phyloP scores from a whole-genome alignment of 345 rosid species.

The Salix suchowensis region DNA sequence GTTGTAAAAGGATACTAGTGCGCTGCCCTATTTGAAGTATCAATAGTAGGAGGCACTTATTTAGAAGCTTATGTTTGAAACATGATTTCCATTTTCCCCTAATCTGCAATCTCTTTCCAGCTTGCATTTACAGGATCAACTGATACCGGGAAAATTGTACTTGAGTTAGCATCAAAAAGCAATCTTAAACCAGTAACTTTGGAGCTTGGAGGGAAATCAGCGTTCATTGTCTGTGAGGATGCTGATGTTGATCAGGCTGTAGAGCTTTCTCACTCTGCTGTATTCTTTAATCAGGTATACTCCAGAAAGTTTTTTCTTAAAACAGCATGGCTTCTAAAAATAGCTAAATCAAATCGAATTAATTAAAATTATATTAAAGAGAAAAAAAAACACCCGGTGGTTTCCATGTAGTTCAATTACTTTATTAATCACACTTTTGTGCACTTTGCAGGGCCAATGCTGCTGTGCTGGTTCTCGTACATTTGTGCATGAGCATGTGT shows the following conservation, averaged over 20 bases:
- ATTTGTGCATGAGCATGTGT: slow-evolving; percentile 71
- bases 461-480: slow-evolving; percentile 97
- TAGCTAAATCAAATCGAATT: too few relatives aligned
- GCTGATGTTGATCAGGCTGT: slow-evolving; percentile 88
- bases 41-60: neutral
- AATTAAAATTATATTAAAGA: too few relatives aligned
- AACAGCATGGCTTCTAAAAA: too few relatives aligned
- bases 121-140: slow-evolving; percentile 96
- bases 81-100: neutral
- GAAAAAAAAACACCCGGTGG: neutral
- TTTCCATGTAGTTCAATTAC: neutral
- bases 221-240: slow-evolving; percentile 90
- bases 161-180: slow-evolving; percentile 68
- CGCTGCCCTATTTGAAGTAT: neutral
- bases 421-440: slow-evolving; percentile 1
- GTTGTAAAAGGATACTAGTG: too few relatives aligned
- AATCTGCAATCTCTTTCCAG: slow-evolving; percentile 35
- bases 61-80: neutral
- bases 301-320: neutral
- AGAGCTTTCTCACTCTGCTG: slow-evolving; percentile 72
- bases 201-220: slow-evolving; percentile 98
- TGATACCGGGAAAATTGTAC: slow-evolving; percentile 58
- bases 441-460: slow-evolving; percentile 81
- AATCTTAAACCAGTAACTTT: slow-evolving; percentile 88
- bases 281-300: slow-evolving; percentile 88